These are phyloP conservation scores for Tolypocladium cylindrosporum DNA, from an alignment of 2,329 filamentous ascomycete genomes.

Conservation along the genomic window DNA sequence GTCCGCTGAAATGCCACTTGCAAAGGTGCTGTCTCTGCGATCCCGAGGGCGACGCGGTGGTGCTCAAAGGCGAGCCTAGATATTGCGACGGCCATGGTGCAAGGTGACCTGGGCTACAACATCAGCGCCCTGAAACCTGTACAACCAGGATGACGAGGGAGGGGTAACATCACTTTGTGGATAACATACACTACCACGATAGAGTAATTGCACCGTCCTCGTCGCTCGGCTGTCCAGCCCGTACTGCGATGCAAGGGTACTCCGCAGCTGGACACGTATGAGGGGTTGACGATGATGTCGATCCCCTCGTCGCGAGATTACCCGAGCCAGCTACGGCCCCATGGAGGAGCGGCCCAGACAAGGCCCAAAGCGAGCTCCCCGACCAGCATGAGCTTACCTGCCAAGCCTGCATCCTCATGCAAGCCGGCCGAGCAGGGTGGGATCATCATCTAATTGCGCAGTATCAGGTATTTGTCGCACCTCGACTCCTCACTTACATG, in stretches of 20 bases:
- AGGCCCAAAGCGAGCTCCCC: too few relatives aligned
- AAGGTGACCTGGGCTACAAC: not conserved
- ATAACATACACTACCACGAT: not conserved
- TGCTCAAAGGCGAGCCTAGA: slow-evolving; percentile 30
- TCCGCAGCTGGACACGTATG: not conserved
- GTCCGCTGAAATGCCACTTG: slow-evolving; percentile 32
- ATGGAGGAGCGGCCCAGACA: too few relatives aligned
- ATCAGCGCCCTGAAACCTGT: not conserved
- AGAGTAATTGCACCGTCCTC: not conserved
- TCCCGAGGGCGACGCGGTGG: slow-evolving; percentile 29
- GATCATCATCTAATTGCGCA: not conserved
- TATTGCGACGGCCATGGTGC: slow-evolving; percentile 26
- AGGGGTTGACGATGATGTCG: not conserved
- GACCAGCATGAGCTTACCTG: not conserved
- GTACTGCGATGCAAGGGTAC: not conserved
- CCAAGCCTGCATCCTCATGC: not conserved
- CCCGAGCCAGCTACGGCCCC: not conserved
- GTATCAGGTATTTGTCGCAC: not conserved
- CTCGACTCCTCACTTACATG: too few relatives aligned
- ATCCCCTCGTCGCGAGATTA: not conserved
- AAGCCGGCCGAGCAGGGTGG: not conserved
- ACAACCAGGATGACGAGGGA: not conserved
- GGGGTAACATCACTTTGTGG: not conserved
- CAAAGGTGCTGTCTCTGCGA: slow-evolving; percentile 30
- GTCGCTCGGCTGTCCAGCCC: not conserved